Base-by-base conservation (phyloP, 768 basidiomycete species). In the Sistotremastrum suecicum region DNA sequence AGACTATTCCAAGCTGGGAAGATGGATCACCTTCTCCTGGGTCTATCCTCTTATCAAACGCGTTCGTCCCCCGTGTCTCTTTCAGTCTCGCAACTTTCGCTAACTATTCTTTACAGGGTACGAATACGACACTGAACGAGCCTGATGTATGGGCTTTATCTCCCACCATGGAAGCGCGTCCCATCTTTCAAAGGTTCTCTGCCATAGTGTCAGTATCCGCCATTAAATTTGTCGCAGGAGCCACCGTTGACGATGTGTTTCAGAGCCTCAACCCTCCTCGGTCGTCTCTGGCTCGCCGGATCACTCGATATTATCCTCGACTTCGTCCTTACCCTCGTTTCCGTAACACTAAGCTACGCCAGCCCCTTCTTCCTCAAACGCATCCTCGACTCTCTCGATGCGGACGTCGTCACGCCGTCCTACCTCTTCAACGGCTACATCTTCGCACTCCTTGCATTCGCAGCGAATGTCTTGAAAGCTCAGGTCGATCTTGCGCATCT, bases 351-450 rank as follows among this genome's bases (percentile, higher is more conserved):
- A 63, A 83, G 82, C 53, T 94, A 90, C 61, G 70, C 77, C 0
- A 73, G 75, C 0, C 90, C 91, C 5, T 90, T 79, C 65, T 90
- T 92, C 66, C 69, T 95, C 40, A 88, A 20, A 20, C 67, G 61
- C 32, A 80, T 84, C 50, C 68, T 83, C 3, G 77, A 80, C 52
- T 63, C 72, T 0, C 72, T 84, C 37, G 67, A 64, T 30, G 36
- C 57, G 4, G 49, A 62, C 9, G 56, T 68, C 7, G 66, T 71
- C 0, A 72, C 72, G 0, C 64, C 69, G 0, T 72, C 72, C 52
- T 68, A 68, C 37, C 71, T 70, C 12, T 66, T 76, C 4, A 59
- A 59, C 35, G 88, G 87, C 3, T 90, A 84, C 54, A 69, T 87
- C 10, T 90, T 80, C 53, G 87, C 90, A 0, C 67, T 81, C 51